Percentiles rank a stretch among this genome's conserved stretches.
These are phyloP conservation scores for Backusella circina DNA, from an alignment of 192 early-diverging fungal genomes.

Conservation along the genomic window DNA sequence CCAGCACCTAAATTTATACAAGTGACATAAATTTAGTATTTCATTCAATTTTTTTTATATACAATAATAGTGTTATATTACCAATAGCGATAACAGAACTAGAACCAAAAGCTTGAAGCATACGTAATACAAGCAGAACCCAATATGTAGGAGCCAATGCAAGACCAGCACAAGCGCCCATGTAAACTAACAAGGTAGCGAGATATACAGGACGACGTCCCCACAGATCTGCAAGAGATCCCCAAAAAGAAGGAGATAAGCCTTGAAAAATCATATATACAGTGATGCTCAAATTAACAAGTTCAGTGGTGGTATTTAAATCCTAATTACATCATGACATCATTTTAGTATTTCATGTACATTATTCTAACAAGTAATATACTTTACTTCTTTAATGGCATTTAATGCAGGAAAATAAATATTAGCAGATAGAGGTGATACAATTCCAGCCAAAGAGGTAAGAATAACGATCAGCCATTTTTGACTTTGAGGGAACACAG, in stretches of 20 bases:
- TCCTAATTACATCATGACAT: constrained; percentile 29
- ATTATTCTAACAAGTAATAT: not conserved
- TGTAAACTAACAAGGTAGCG: constrained; percentile 27
- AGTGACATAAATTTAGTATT: not conserved
- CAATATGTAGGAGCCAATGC: constrained; percentile 28
- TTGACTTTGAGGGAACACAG: constrained; percentile 14
- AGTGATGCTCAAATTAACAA: constrained; percentile 31
- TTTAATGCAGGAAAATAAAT: constrained; percentile 29
- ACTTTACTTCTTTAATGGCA: constrained; percentile 16
- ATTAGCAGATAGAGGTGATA: constrained; percentile 25
- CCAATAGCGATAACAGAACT: constrained; percentile 44
- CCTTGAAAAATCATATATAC: constrained; percentile 41
- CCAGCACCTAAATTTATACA: constrained; percentile 18
- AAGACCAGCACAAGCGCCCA: constrained; percentile 30
- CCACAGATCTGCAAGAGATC: constrained; percentile 36
- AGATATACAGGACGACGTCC: constrained; percentile 40
- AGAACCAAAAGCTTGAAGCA: constrained; percentile 40
- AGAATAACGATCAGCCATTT: constrained; percentile 31
- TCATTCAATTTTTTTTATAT: not conserved
- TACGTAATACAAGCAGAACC: constrained; percentile 28
- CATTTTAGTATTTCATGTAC: not conserved
- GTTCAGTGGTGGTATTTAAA: constrained; percentile 19
- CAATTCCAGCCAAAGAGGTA: constrained; percentile 28
- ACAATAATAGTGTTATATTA: not conserved
- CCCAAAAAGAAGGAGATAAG: constrained; percentile 40